A percentile compares a stretch with the other conserved stretches of the same genome.
phyloP scores from a whole-genome alignment of 148 eudicot genomes.

The Vaccinium myrtillus region DNA sequence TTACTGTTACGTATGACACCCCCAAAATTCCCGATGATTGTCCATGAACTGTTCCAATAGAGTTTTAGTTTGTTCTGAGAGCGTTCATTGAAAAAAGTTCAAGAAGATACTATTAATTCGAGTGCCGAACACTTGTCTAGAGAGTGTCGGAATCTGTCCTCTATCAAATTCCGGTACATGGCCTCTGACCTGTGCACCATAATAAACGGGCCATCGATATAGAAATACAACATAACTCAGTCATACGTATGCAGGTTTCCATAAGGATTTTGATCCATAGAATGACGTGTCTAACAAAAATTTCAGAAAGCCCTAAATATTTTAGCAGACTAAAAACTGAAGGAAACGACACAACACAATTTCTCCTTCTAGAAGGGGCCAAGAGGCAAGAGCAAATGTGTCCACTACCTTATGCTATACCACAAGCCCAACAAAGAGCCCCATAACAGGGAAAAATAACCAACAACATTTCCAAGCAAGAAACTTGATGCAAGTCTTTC shows the following conservation, averaged over 20 bases:
- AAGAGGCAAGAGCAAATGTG: background rate
- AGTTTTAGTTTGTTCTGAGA: too few species aligned
- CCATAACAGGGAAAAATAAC: background rate
- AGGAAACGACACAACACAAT: background rate
- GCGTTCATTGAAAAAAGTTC: too few species aligned
- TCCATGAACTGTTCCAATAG: too few species aligned
- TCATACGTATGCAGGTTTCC: background rate
- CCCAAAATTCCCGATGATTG: too few species aligned
- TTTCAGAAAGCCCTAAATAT: background rate
- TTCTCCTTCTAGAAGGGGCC: background rate
- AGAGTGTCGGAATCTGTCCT: background rate
- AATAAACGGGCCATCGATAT: background rate
- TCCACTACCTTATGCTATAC: background rate
- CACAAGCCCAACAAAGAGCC: slow-evolving; percentile 9
- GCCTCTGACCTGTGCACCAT: too few species aligned
- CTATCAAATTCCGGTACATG: too few species aligned
- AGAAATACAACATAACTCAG: background rate
- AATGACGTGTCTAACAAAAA: background rate
- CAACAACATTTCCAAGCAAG: background rate
- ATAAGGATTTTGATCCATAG: background rate
- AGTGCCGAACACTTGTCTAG: background rate
- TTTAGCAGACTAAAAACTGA: background rate
- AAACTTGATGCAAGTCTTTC: background rate
- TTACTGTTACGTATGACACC: too few species aligned
- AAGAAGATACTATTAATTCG: too few species aligned